Percentiles rank a stretch among this genome's conserved stretches.
Evolutionary conservation across 2,329 filamentous ascomycete genomes (phyloP).

Genomic region (Hypoxylon rubiginosum): DNA sequence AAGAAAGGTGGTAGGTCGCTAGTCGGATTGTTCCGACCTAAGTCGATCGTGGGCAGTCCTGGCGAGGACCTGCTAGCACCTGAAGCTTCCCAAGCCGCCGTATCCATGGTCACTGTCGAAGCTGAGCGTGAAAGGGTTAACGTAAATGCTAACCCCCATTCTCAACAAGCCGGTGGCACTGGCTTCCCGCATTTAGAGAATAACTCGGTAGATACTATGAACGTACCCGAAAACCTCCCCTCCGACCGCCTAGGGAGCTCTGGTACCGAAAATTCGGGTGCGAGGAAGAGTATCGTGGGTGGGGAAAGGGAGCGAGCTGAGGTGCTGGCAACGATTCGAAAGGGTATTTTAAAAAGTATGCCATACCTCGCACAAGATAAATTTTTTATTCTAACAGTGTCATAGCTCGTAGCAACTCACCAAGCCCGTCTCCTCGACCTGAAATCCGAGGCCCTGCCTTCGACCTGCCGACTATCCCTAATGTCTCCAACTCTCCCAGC

Average conservation of each 20-base stretch:
- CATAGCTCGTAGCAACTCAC: constrained; percentile 74
- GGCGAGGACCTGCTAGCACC: constrained; percentile 75
- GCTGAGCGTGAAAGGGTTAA: constrained; percentile 89
- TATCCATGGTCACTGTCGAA: constrained; percentile 96
- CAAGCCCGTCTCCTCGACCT: constrained; percentile 73
- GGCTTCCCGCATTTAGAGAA: constrained; percentile 88
- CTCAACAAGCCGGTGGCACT: constrained; percentile 78
- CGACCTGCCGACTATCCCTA: constrained; percentile 72
- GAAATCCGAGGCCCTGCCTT: constrained; percentile 68
- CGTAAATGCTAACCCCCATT: constrained; percentile 76
- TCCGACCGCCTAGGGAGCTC: constrained; percentile 69
- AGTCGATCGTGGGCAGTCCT: constrained; percentile 86
- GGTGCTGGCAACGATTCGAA: constrained; percentile 90
- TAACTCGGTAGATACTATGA: constrained; percentile 80
- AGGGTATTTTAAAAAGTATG: constrained; percentile 94
- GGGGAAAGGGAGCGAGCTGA: constrained; percentile 92
- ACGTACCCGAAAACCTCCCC: constrained; percentile 56
- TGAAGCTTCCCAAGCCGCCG: constrained; percentile 81
- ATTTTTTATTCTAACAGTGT: constrained; percentile 42
- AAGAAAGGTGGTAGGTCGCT: constrained; percentile 93
- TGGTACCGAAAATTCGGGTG: constrained; percentile 70
- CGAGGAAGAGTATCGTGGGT: constrained; percentile 90
- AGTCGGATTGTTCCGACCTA: constrained; percentile 93
- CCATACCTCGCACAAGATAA: constrained; percentile 26
- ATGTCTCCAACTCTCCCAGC: constrained; percentile 80